phyloP scores from a whole-genome alignment of 257 asterid species.

The Scutellaria baicalensis region DNA sequence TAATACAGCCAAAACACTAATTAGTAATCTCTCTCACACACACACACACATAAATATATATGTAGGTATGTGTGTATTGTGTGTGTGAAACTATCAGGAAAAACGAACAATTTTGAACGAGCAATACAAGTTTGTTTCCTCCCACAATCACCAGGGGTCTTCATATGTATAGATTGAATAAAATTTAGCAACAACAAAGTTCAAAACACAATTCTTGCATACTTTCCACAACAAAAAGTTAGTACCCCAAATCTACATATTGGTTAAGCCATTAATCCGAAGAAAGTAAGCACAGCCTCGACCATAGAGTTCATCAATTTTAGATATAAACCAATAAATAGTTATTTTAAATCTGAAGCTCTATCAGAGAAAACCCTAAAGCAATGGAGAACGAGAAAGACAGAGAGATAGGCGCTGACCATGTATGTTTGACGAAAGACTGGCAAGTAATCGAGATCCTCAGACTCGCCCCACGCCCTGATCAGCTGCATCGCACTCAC shows the following conservation, averaged over 20 bases:
- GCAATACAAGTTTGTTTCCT: neutral
- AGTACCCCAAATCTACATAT: neutral
- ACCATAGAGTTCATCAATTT: neutral
- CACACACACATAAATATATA: neutral
- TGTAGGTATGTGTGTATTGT: too few relatives aligned
- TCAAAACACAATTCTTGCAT: neutral
- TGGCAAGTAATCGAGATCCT: conserved; percentile 79
- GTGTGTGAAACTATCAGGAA: neutral
- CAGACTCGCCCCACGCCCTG: conserved; percentile 85
- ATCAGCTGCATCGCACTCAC: conserved; percentile 77
- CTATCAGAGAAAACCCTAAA: neutral
- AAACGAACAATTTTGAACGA: neutral
- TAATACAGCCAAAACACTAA: neutral
- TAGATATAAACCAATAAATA: neutral
- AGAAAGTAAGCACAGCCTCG: neutral
- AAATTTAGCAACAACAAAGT: neutral
- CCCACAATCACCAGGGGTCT: neutral
- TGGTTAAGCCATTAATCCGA: neutral
- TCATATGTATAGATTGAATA: neutral
- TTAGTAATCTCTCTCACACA: neutral
- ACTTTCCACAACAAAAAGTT: neutral
- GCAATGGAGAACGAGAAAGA: neutral
- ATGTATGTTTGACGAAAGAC: conserved; percentile 72
- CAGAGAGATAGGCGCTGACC: conserved; percentile 34
- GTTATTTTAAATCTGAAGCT: neutral